These are phyloP conservation scores for Fusarium sp. DNA, from an alignment of 2,329 filamentous ascomycete species.

Conservation along the genomic window DNA sequence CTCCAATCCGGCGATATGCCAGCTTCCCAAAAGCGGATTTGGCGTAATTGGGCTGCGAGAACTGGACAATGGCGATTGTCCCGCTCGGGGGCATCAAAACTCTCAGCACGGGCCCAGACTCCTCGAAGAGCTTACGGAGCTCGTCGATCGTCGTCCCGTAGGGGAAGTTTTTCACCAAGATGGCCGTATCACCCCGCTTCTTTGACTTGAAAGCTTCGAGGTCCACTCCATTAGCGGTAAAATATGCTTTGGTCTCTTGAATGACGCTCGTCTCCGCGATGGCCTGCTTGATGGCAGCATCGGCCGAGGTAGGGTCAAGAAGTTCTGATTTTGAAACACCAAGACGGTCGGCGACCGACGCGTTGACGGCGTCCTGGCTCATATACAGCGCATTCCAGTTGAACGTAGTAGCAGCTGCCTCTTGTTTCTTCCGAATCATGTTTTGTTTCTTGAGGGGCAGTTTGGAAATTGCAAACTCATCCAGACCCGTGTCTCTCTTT, in stretches of 20 bases:
- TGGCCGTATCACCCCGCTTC: slow-evolving; percentile 84
- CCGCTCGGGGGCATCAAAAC: slow-evolving; percentile 93
- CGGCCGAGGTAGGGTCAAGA: slow-evolving; percentile 93
- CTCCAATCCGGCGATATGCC: slow-evolving; percentile 90
- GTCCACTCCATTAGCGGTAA: slow-evolving; percentile 87
- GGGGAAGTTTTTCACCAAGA: slow-evolving; percentile 95
- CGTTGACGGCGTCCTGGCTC: slow-evolving; percentile 94
- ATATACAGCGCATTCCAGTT: slow-evolving; percentile 99
- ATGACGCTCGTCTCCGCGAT: slow-evolving; percentile 97
- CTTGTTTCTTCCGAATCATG: slow-evolving; percentile 84
- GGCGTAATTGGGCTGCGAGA: slow-evolving; percentile 80
- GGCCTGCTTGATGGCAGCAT: slow-evolving; percentile 95
- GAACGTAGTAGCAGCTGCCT: slow-evolving; percentile 81
- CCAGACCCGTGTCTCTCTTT: slow-evolving; percentile 83
- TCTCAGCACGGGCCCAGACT: slow-evolving; percentile 82
- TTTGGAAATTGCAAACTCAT: slow-evolving; percentile 91
- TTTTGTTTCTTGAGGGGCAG: slow-evolving; percentile 95
- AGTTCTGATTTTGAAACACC: slow-evolving; percentile 92
- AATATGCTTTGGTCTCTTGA: slow-evolving; percentile 94
- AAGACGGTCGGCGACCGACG: slow-evolving; percentile 85
- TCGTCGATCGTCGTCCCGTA: slow-evolving; percentile 84
- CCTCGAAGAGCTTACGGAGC: slow-evolving; percentile 82
- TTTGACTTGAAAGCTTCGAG: slow-evolving; percentile 89
- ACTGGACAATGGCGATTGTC: slow-evolving; percentile 94
- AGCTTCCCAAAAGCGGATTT: slow-evolving; percentile 85